Base-by-base conservation (phyloP, 2,329 filamentous ascomycete genomes). In the Sclerotinia sclerotiorum region DNA sequence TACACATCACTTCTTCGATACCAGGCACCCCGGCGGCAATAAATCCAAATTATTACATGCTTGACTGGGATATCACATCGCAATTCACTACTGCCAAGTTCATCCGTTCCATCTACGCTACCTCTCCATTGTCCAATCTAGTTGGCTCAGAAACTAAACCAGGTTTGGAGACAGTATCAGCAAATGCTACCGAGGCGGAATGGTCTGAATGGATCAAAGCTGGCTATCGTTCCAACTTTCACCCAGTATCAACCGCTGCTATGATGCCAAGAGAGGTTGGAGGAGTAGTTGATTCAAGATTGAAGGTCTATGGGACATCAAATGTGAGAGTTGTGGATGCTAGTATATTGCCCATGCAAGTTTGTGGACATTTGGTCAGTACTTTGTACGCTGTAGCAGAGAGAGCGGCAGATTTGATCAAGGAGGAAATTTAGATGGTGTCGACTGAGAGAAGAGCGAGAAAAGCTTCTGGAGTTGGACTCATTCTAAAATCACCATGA, bases 1-100 rank as follows among this genome's bases (percentile, higher is more conserved):
- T 85, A 58, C 87, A 88, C 77, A 85, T 88, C 71, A 74, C 75
- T 5, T 78, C 78, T 2, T 64, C 78, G 0, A 77, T 81, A 29
- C 72, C 79, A 13, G 73, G 75, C 6, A 78, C 79, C 2, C 70
- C 76, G 11, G 80, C 82, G 0, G 76, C 80, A 13, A 85, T 86
- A 74, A 81, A 87, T 68, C 82, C 83, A 2, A 81, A 80, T 24
- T 86, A 81, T 77, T 67, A 32, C 55, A 62, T 62, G 46, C 10
- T 67, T 17, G 65, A 67, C 32, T 67, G 46, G 27, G 65, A 67
- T 42, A 32, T 62, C 5, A 42, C 32, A 13, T 56, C 54, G 2
- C 65, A 67, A 42, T 24, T 56, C 24, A 13, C 21, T 11, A 32
- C 42, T 5, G 62, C 62, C 24, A 54, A 65, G 35, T 65, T 56